phyloP scores from a whole-genome alignment of 345 rosid genomes.

The Pistacia integerrima region DNA sequence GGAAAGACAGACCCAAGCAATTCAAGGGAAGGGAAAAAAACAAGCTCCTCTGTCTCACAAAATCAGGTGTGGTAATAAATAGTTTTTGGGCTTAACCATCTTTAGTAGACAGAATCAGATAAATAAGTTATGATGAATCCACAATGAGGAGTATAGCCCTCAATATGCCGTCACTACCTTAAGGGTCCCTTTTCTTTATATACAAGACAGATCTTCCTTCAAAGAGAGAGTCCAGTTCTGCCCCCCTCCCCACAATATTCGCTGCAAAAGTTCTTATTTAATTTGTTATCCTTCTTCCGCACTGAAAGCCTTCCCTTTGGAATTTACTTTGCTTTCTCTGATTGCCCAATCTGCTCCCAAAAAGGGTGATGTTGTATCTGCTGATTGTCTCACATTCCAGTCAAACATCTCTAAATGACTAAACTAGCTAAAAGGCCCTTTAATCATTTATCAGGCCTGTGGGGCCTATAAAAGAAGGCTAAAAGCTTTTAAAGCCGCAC shows the following conservation, averaged over 20 bases:
- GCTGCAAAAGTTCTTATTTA: background rate
- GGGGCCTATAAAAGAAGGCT: background rate
- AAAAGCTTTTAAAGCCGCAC: background rate
- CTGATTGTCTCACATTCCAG: background rate
- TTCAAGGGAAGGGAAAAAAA: background rate
- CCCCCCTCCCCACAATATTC: background rate
- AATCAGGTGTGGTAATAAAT: background rate
- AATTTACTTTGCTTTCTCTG: background rate
- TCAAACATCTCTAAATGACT: background rate
- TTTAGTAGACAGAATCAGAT: too few species aligned
- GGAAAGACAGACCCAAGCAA: background rate
- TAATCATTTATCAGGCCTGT: slow-evolving; percentile 5
- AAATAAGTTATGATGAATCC: background rate
- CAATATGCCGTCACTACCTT: background rate
- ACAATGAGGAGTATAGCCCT: background rate
- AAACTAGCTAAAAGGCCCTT: slow-evolving; percentile 1
- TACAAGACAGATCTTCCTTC: background rate
- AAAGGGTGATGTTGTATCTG: background rate
- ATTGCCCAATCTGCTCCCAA: background rate
- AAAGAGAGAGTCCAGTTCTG: background rate
- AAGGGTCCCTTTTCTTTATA: background rate
- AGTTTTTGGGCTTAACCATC: background rate
- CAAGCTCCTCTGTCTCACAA: background rate
- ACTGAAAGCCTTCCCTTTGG: background rate
- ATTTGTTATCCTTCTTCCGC: background rate